Evolutionary conservation across 2,329 filamentous ascomycete species (phyloP), one percentile per base, ranked within the genome.

Genomic region (Aspergillus clavatus): DNA sequence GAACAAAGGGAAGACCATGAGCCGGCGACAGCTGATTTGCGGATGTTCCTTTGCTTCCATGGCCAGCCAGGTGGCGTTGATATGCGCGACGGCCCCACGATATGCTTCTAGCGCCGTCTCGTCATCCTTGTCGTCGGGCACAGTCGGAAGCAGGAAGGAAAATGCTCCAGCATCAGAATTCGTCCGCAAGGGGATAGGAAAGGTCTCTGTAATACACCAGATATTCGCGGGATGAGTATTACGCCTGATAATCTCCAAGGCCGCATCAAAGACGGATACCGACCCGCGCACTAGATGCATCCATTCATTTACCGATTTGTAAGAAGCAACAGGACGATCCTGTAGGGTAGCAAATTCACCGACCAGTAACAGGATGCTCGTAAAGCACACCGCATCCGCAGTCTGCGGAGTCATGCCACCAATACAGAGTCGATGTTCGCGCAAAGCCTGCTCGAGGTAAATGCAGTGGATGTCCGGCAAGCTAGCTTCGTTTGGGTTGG

Each of bases 41-140:
- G 39, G 39, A 29, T 42, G 28, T 33, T 42, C 39, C 27, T 42
- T 42, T 42, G 39, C 39, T 42, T 42, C 39, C 27, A 42, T 42
- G 39, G 39, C 39, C 39, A 35, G 27, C 39, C 39, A 42, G 39
- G 39, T 42, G 39, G 39, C 23, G 28, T 42, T 42, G 26, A 42
- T 35, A 42, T 33, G 39, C 26, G 26, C 26, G 26, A 27, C 26
- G 26, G 26, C 26, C 26, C 26, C 26, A 10, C 26, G 26, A 27
- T 27, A 27, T 27, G 26, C 26, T 27, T 27, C 26, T 27, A 27
- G 26, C 26, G 26, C 26, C 26, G 26, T 27, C 26, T 2, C 26
- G 26, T 27, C 26, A 27, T 27, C 26, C 26, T 27, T 12, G 26
- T 27, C 26, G 26, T 27, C 26, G 26, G 26, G 26, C 26, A 27